Evolutionary conservation across 2,329 filamentous ascomycete species (phyloP), one percentile per base, ranked within the genome.

Genomic region (Neofusicoccum sp.): DNA sequence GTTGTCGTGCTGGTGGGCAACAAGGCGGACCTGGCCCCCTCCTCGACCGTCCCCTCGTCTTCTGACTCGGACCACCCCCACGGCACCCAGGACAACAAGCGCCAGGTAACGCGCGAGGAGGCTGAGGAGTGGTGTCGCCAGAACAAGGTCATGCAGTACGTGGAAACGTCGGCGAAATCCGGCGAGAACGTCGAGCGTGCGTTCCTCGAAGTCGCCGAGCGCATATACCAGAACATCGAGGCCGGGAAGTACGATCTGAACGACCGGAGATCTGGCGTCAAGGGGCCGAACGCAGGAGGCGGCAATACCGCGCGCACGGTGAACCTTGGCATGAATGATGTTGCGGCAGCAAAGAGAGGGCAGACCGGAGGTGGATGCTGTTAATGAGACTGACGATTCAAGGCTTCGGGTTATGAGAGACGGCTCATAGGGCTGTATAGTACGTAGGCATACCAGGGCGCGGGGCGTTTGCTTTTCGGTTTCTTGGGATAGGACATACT

Each of bases 171-270:
- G 66, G 95, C 95, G 53, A 99, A 98, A 81, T 96, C 89, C 64
- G 95, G 95, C 57, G 91, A 96, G 72, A 91, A 91, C 54, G 95
- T 99, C 36, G 95, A 99, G 75, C 85, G 87, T 67, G 95, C 95
- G 1, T 99, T 99, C 70, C 84, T 96, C 71, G 87, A 95, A 70
- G 93, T 98, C 12, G 92, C 95, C 20, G 92, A 97, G 80, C 84
- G 93, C 75, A 98, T 99, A 79, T 96, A 96, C 73, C 87, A 93
- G 73, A 98, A 98, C 70, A 97, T 99, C 64, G 91, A 97, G 79
- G 91, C 91, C 1, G 95, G 95, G 9, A 91, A 87, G 73, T 98
- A 98, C 73, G 93, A 99, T 76, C 79, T 98, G 67, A 96, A 96
- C 72, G 93, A 98, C 75, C 84, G 93, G 70, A 85, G 93, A 71